Evolutionary conservation across 805 yeast genomes (phyloP).

Genomic region (Candida pini): DNA sequence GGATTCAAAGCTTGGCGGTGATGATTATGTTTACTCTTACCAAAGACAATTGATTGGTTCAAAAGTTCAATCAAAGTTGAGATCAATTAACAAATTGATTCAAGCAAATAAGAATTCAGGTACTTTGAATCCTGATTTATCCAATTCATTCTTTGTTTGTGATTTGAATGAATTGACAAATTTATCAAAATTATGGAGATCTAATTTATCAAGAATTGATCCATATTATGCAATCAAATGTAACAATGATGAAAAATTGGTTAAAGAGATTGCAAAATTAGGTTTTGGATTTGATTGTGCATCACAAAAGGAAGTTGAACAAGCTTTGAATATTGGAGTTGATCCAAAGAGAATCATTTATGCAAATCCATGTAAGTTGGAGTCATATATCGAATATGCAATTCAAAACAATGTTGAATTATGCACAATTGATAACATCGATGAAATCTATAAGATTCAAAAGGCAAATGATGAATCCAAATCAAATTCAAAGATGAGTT

Average conservation of each 20-base stretch:
- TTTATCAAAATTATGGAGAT: slow-evolving; percentile 58
- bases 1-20: too few species aligned
- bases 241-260: slow-evolving; percentile 64
- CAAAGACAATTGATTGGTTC: slow-evolving; percentile 9
- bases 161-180: slow-evolving; percentile 71
- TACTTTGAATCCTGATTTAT: slow-evolving; percentile 54
- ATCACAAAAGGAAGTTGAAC: slow-evolving; percentile 74
- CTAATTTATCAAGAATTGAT: slow-evolving; percentile 61
- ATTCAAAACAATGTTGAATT: slow-evolving; percentile 46
- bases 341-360: slow-evolving; percentile 66
- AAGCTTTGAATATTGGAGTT: slow-evolving; percentile 57
- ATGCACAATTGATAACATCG: slow-evolving; percentile 87
- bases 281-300: slow-evolving; percentile 93
- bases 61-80: slow-evolving; percentile 8
- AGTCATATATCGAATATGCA: slow-evolving; percentile 74
- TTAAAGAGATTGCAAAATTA: slow-evolving; percentile 48
- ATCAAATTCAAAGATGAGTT: slow-evolving; percentile 58
- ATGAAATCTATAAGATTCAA: slow-evolving; percentile 77
- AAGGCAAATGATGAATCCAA: slow-evolving; percentile 29
- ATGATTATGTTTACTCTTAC: too few species aligned
- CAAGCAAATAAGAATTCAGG: slow-evolving; percentile 9
- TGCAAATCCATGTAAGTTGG: slow-evolving; percentile 93
- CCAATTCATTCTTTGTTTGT: slow-evolving; percentile 83
- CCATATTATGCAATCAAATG: slow-evolving; percentile 97
- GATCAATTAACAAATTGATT: too few species aligned